Percentiles rank a stretch among this genome's conserved stretches.
These are phyloP conservation scores for Phytophthora hibernalis DNA, from an alignment of 352 stramenopile species.

Conservation along the genomic window DNA sequence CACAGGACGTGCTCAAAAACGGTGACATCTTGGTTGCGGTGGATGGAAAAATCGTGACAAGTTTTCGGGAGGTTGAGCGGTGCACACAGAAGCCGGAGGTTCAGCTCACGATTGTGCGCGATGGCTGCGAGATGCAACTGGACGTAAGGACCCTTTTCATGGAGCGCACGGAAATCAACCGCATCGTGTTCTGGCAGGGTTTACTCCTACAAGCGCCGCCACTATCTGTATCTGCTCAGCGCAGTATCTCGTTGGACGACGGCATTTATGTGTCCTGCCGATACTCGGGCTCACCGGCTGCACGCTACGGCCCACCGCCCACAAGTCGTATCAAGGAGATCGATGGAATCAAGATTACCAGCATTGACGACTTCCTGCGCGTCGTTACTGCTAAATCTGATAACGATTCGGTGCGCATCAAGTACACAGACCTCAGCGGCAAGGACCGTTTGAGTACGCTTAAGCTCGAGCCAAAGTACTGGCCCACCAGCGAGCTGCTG, in stretches of 20 bases:
- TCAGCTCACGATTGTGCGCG: conserved; percentile 86
- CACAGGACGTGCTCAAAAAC: conserved; percentile 73
- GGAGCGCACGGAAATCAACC: conserved; percentile 89
- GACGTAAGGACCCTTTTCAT: conserved; percentile 83
- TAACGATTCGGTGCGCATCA: conserved; percentile 87
- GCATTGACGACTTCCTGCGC: conserved; percentile 90
- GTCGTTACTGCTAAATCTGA: conserved; percentile 67
- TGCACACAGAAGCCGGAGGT: conserved; percentile 81
- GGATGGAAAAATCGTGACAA: conserved; percentile 84
- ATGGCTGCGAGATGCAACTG: conserved; percentile 73
- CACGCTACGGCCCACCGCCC: conserved; percentile 88
- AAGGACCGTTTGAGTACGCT: conserved; percentile 89
- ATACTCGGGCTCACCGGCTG: conserved; percentile 89
- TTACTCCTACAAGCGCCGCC: conserved; percentile 90
- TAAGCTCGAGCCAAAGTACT: conserved; percentile 92
- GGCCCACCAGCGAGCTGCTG: conserved; percentile 88
- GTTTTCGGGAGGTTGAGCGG: conserved; percentile 88
- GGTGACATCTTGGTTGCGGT: conserved; percentile 90
- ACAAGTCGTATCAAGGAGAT: conserved; percentile 93
- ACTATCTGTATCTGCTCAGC: conserved; percentile 85
- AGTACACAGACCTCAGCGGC: conserved; percentile 89
- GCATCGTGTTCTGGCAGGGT: conserved; percentile 93
- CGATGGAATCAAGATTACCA: conserved; percentile 86
- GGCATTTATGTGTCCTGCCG: conserved; percentile 89
- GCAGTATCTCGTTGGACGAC: conserved; percentile 83